phyloP scores from a whole-genome alignment of 208 protist species.

The Naegleria lovaniensis region DNA sequence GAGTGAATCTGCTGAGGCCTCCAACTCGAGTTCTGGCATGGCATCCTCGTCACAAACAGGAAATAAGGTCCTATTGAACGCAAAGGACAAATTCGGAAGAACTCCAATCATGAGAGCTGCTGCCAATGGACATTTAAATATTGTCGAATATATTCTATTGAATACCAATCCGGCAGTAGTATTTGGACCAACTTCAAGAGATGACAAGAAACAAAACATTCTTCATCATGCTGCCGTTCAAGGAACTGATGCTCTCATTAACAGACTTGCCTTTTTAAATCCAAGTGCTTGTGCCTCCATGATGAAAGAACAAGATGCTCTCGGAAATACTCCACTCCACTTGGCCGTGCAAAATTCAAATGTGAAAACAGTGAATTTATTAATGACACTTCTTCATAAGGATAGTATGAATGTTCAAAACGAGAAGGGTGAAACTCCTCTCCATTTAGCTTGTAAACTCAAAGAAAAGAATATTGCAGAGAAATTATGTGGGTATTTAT shows the following conservation, averaged over 20 bases:
- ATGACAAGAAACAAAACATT: not conserved
- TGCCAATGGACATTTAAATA: not conserved
- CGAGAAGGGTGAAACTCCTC: not conserved
- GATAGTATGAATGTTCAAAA: not conserved
- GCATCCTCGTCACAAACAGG: not conserved
- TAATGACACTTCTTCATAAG: not conserved
- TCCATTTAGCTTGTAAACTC: not conserved
- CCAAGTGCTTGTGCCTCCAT: not conserved
- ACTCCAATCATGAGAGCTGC: conserved; percentile 6
- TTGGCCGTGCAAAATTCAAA: not conserved
- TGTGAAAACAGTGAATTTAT: not conserved
- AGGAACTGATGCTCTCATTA: not conserved
- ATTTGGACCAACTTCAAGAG: not conserved
- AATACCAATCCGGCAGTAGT: not conserved
- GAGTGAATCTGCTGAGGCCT: not conserved
- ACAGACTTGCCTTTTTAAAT: not conserved
- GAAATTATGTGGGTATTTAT: not conserved
- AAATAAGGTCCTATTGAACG: not conserved
- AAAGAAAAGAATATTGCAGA: not conserved
- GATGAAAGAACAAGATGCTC: not conserved
- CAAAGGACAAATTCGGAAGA: not conserved
- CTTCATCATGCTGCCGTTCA: not conserved
- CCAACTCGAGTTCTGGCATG: not conserved
- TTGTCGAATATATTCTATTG: not conserved
- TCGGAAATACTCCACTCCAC: not conserved